A percentile compares a stretch with the other conserved stretches of the same genome.
Evolutionary conservation across 2,329 filamentous ascomycete genomes (phyloP).

Genomic region (Calonectria montana): DNA sequence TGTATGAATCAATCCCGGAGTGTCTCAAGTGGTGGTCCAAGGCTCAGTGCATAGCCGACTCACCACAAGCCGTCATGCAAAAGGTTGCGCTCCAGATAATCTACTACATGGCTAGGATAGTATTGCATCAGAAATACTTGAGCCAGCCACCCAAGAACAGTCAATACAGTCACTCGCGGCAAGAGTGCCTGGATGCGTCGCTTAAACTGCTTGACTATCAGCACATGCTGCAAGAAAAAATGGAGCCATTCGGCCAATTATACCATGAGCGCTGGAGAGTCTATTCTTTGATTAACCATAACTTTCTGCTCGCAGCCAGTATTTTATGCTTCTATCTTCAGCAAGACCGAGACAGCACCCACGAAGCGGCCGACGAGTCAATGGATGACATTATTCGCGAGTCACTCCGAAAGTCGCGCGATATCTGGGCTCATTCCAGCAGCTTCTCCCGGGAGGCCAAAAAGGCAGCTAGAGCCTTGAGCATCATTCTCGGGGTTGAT

Average conservation of each 20-base stretch:
- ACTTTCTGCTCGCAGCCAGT: slow-evolving; percentile 22
- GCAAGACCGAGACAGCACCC: background rate
- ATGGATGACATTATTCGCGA: background rate
- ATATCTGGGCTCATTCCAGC: background rate
- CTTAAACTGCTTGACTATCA: slow-evolving; percentile 15
- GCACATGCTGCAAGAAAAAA: slow-evolving; percentile 16
- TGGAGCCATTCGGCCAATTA: slow-evolving; percentile 10
- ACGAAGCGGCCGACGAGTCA: background rate
- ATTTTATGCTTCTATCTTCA: slow-evolving; percentile 21
- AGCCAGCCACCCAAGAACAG: background rate
- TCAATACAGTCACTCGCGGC: background rate
- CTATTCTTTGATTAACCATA: slow-evolving; percentile 13
- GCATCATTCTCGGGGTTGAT: background rate
- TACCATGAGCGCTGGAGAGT: slow-evolving; percentile 17
- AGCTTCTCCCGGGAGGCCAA: background rate
- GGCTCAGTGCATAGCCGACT: slow-evolving; percentile 52
- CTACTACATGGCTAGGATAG: slow-evolving; percentile 53
- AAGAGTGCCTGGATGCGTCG: slow-evolving; percentile 2
- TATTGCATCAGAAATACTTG: slow-evolving; percentile 51
- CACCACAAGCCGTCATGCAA: slow-evolving; percentile 46
- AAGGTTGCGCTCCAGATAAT: background rate
- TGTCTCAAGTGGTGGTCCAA: slow-evolving; percentile 49
- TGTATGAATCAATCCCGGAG: slow-evolving; percentile 42
- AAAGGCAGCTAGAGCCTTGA: slow-evolving; percentile 2
- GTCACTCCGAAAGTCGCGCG: background rate